Evolutionary conservation across 306 rosid species (phyloP).

Genomic region (Cucurbita maxima): DNA sequence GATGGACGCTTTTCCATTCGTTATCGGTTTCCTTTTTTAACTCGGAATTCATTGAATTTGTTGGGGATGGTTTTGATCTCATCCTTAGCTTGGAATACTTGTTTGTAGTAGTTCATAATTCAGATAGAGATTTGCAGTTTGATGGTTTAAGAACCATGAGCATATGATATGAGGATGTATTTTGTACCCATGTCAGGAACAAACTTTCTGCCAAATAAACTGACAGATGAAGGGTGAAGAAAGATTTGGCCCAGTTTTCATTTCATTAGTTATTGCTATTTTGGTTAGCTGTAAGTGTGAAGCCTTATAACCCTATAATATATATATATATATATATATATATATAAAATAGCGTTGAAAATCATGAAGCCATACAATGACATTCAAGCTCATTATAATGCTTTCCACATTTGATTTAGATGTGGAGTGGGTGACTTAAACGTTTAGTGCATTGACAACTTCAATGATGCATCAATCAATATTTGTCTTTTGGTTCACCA

Average conservation of each 20-base stretch:
- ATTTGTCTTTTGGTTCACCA: no score
- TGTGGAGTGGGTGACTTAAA: no score
- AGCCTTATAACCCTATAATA: no score
- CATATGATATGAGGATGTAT: not conserved
- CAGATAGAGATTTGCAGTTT: slow-evolving; percentile 5
- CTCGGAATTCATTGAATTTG: slow-evolving; percentile 6
- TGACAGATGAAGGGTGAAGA: not conserved
- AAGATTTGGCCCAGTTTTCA: not conserved
- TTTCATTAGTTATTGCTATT: not conserved
- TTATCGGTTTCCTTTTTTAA: not conserved
- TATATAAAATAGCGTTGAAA: no score
- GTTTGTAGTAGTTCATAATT: not conserved
- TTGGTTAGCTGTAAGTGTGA: not conserved
- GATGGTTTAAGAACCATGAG: not conserved
- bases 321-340: no score
- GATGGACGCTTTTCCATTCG: slow-evolving; percentile 1
- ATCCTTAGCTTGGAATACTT: slow-evolving; percentile 24
- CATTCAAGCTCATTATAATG: no score
- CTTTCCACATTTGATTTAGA: no score
- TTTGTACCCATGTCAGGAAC: not conserved
- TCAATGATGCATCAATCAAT: no score
- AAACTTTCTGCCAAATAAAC: not conserved
- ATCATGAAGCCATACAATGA: no score
- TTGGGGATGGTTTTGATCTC: slow-evolving; percentile 70
- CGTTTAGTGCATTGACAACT: no score